Base-by-base conservation (phyloP, 768 basidiomycete species). In the Chalciporus chontae region DNA sequence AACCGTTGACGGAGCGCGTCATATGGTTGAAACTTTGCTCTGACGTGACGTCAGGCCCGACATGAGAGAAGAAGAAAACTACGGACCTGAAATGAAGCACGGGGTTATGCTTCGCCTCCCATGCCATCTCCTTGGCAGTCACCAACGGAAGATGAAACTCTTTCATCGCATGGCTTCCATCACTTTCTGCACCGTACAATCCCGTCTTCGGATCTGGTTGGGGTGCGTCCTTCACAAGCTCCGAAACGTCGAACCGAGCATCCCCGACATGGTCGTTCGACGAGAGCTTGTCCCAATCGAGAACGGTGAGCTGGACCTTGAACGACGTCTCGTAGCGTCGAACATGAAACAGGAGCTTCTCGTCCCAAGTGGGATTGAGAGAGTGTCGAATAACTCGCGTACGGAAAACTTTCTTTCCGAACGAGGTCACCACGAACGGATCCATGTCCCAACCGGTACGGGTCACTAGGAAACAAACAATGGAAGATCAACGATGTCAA, bases 271-370 rank as follows among this genome's bases (percentile, higher is more conserved):
- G 79, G 64, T 97, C 95, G 62, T 98, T 96, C 5, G 82, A 79
- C 27, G 80, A 82, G 11, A 92, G 77, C 69, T 97, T 97, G 69
- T 98, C 95, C 95, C 95, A 99, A 65, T 99, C 95, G 43, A 94
- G 83, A 3, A 99, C 82, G 0, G 83, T 80, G 44, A 96, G 81
- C 56, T 90, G 82, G 8, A 93, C 74, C 47, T 84, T 79, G 73
- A 83, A 96, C 9, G 78, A 63, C 8, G 80, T 82, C 66, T 97
- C 94, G 62, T 91, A 93, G 10, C 85, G 75, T 23, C 92, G 80
- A 13, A 98, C 94, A 64, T 96, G 94, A 75, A 97, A 98, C 10
- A 96, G 77, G 3, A 98, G 73, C 66, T 95, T 94, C 71, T 97
- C 94, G 53, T 97, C 90, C 90, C 94, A 98, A 1, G 77, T 77